A percentile compares a stretch with the other conserved stretches of the same genome.
Evolutionary conservation across 2,329 filamentous ascomycete genomes (phyloP).

Genomic region (Drechslerella dactyloides): DNA sequence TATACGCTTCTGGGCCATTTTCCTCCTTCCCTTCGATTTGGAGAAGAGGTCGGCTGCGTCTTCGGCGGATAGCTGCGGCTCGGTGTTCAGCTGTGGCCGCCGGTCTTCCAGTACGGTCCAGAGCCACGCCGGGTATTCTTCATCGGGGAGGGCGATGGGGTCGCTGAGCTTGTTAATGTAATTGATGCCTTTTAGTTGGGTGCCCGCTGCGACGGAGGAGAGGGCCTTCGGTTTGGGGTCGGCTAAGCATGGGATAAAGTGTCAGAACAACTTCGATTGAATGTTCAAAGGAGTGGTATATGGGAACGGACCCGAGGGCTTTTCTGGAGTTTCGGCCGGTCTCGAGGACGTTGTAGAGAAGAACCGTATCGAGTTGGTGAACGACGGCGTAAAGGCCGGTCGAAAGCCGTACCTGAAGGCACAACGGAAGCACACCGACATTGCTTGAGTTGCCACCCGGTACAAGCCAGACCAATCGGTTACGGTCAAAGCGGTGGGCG

Average conservation of each 20-base stretch:
- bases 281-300: conserved; percentile 3
- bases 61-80: conserved; percentile 59
- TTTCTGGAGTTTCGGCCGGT: conserved; percentile 9
- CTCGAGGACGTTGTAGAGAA: conserved; percentile 24
- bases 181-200: conserved; percentile 74
- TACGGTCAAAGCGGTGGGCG: neutral
- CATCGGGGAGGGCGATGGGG: conserved; percentile 74
- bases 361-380: conserved; percentile 12
- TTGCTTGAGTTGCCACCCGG: neutral
- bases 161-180: conserved; percentile 76
- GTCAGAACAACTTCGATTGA: neutral
- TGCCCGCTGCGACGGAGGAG: conserved; percentile 65
- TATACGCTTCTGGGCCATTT: conserved; percentile 53
- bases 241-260: neutral
- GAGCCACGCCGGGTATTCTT: conserved; percentile 80
- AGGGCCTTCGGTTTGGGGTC: conserved; percentile 25
- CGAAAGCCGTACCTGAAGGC: conserved; percentile 30
- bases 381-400: conserved; percentile 2
- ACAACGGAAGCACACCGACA: conserved; percentile 42
- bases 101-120: conserved; percentile 73
- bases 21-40: conserved; percentile 61
- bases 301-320: conserved; percentile 25
- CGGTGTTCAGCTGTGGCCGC: conserved; percentile 57
- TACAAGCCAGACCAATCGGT: neutral
- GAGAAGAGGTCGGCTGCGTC: conserved; percentile 78